Evolutionary conservation across 495 filamentous ascomycete species (phyloP), one percentile per base, ranked within the genome.

Genomic region (Xylaria bambusicola): DNA sequence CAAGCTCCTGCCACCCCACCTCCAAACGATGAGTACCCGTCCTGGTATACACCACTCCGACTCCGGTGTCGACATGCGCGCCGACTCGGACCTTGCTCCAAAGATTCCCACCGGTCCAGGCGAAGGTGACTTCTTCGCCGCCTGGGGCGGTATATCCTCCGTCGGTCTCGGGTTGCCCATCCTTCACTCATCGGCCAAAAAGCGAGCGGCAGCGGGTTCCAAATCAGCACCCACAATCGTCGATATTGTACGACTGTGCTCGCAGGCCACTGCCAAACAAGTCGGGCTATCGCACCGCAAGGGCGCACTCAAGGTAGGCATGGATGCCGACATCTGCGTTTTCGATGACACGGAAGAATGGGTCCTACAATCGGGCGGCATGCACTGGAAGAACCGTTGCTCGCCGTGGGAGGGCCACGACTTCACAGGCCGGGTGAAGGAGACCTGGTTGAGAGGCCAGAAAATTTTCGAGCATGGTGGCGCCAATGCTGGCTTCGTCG

Each of bases 361-460:
- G 82, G 82, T 84, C 38, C 84, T 97, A 54, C 74, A 72, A 6
- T 66, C 73, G 8, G 70, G 69, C 41, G 78, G 82, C 29, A 96
- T 98, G 93, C 82, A 94, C 40, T 98, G 96, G 83, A 85, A 92
- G 65, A 98, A 98, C 71, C 95, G 96, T 73, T 90, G 91, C 77
- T 90, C 85, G 23, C 94, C 94, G 2, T 98, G 97, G 78, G 89
- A 97, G 73, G 91, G 92, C 23, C 87, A 86, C 64, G 82, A 72
- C 6, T 84, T 98, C 69, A 82, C 78, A 56, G 94, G 94, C 0
- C 82, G 90, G 61, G 93, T 97, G 13, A 82, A 77, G 52, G 92
- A 97, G 80, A 97, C 94, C 8, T 98, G 91, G 91, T 68, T 98
- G 42, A 78, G 93, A 33, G 94, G 94, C 1, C 74, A 76, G 62